Evolutionary conservation across 78 protist species (phyloP).

Genomic region (Speleostelium caveatum): DNA sequence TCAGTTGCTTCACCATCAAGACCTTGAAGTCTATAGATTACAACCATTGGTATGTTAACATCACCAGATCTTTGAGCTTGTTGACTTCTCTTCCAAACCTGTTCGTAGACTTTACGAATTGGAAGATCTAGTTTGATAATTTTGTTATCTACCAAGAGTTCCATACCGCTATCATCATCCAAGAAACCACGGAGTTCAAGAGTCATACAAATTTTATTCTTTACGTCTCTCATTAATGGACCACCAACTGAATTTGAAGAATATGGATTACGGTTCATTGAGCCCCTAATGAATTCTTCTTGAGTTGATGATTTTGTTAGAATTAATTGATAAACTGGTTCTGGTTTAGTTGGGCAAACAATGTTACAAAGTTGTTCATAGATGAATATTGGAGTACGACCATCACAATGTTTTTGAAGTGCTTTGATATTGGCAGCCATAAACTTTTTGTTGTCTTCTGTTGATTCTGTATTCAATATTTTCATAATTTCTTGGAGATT

Average conservation of each 20-base stretch:
- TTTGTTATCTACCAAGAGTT: conserved; percentile 90
- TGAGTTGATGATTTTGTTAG: conserved; percentile 89
- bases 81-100: conserved; percentile 80
- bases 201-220: conserved; percentile 89
- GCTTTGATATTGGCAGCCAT: conserved; percentile 80
- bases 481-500: conserved; percentile 64
- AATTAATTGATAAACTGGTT: conserved; percentile 69
- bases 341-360: conserved; percentile 83
- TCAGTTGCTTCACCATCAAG: conserved; percentile 96
- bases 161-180: conserved; percentile 95
- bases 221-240: conserved; percentile 93
- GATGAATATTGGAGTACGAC: conserved; percentile 79
- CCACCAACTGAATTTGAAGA: conserved; percentile 74
- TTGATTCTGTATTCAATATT: conserved; percentile 32
- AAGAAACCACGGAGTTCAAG: conserved; percentile 84
- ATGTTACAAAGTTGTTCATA: conserved; percentile 87
- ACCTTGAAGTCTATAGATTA: conserved; percentile 91
- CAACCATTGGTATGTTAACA: conserved; percentile 85
- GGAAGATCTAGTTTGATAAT: conserved; percentile 93
- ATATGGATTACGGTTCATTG: conserved; percentile 91
- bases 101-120: conserved; percentile 86
- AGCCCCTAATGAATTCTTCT: conserved; percentile 96
- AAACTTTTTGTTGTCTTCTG: conserved; percentile 49
- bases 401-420: conserved; percentile 32
- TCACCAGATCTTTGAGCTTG: conserved; percentile 20